phyloP scores from a whole-genome alignment of 305 asterid genomes.

The Striga hermonthica region DNA sequence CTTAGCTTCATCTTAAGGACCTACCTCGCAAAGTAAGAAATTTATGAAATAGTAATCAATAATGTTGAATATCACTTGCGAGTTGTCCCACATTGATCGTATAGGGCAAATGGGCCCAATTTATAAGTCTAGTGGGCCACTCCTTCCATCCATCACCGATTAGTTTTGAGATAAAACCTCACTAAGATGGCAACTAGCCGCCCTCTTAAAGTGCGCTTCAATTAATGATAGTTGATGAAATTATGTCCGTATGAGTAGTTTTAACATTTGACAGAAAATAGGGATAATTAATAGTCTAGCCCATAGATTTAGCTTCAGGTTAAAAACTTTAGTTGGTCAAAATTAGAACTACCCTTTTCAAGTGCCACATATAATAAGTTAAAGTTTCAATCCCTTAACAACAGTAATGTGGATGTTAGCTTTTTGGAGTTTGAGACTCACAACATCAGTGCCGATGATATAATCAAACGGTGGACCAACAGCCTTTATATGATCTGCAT shows the following conservation, averaged over 20 bases:
- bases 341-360: too few species aligned
- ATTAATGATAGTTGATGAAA: not conserved
- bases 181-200: too few species aligned
- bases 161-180: too few species aligned
- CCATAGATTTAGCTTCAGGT: too few species aligned
- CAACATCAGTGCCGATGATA: slow-evolving; percentile 93
- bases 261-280: not conserved
- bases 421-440: slow-evolving; percentile 38
- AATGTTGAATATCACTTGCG: not conserved
- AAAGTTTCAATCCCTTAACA: too few species aligned
- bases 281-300: not conserved
- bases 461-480: slow-evolving; percentile 88
- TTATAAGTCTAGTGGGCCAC: too few species aligned
- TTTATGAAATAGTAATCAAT: not conserved
- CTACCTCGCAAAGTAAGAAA: slow-evolving; percentile 37
- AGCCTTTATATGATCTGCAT: slow-evolving; percentile 70
- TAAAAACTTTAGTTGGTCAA: slow-evolving; percentile 39
- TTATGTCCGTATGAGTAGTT: slow-evolving; percentile 10
- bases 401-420: too few species aligned
- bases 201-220: too few species aligned
- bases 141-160: too few species aligned
- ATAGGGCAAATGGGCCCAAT: too few species aligned
- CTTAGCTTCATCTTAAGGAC: slow-evolving; percentile 30
- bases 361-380: too few species aligned
- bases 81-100: too few species aligned